These are phyloP conservation scores for Sugiyamaella grinbergsii DNA, from an alignment of 1,139 yeast genomes.

Conservation along the genomic window DNA sequence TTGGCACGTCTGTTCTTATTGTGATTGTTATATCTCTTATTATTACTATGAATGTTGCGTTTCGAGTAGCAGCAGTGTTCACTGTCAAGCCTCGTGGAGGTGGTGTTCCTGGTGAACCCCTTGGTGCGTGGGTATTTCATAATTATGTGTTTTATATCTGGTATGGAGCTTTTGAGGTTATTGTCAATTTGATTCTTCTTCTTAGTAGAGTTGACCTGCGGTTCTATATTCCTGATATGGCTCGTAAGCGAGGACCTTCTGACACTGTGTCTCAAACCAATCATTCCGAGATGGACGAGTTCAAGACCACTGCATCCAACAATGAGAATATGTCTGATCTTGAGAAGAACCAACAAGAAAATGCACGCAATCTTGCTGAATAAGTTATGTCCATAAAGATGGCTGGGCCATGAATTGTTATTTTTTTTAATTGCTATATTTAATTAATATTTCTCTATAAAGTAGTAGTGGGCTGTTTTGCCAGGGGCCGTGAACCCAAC, in stretches of 20 bases:
- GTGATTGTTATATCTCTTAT: slow-evolving; percentile 55
- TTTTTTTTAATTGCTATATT: too few relatives aligned
- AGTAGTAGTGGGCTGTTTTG: too few relatives aligned
- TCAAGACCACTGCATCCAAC: slow-evolving; percentile 16
- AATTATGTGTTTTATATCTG: slow-evolving; percentile 66
- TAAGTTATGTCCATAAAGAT: too few relatives aligned
- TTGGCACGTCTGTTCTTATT: slow-evolving; percentile 48
- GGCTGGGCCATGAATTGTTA: too few relatives aligned
- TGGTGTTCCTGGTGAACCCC: slow-evolving; percentile 30
- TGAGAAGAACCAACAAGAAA: slow-evolving; percentile 16
- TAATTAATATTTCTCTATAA: too few relatives aligned
- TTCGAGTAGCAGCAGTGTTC: slow-evolving; percentile 60
- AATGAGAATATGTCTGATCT: slow-evolving; percentile 13
- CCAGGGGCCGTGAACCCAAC: too few relatives aligned
- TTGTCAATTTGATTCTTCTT: slow-evolving; percentile 57
- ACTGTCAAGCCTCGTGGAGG: slow-evolving; percentile 40
- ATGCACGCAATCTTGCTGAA: slow-evolving; percentile 21
- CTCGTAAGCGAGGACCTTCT: slow-evolving; percentile 21
- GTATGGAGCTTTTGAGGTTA: slow-evolving; percentile 66
- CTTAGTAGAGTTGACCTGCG: slow-evolving; percentile 70
- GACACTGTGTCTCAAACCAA: slow-evolving; percentile 9
- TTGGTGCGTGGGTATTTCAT: slow-evolving; percentile 48
- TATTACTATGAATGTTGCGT: slow-evolving; percentile 58
- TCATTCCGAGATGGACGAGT: neutral
- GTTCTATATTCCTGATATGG: slow-evolving; percentile 70